phyloP scores from a whole-genome alignment of 768 basidiomycete species.

The Zangia roseola region DNA sequence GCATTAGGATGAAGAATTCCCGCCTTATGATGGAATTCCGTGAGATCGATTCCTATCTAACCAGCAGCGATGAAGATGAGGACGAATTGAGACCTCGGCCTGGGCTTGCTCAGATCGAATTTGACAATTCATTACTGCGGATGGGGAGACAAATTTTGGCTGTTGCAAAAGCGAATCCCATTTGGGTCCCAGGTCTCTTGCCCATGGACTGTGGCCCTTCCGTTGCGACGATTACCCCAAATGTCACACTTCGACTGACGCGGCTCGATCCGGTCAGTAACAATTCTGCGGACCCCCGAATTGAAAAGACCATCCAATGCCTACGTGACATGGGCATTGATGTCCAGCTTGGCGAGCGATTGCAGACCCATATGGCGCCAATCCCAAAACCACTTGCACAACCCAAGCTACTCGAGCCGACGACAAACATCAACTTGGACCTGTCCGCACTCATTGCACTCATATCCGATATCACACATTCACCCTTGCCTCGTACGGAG shows the following conservation, averaged over 20 bases:
- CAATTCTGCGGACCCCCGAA: slow-evolving; percentile 49
- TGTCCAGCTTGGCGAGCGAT: slow-evolving; percentile 63
- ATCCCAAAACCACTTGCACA: background rate
- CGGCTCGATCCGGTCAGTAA: slow-evolving; percentile 51
- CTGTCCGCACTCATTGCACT: slow-evolving; percentile 83
- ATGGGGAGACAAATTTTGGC: slow-evolving; percentile 67
- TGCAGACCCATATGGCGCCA: slow-evolving; percentile 11
- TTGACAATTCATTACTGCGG: slow-evolving; percentile 72
- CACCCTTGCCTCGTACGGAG: slow-evolving; percentile 53
- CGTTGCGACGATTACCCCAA: slow-evolving; percentile 36
- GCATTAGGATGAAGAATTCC: slow-evolving; percentile 68
- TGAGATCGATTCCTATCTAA: slow-evolving; percentile 81
- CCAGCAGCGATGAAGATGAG: slow-evolving; percentile 40
- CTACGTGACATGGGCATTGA: slow-evolving; percentile 63
- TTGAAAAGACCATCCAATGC: slow-evolving; percentile 53
- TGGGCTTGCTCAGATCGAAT: slow-evolving; percentile 46
- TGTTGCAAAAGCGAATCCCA: slow-evolving; percentile 59
- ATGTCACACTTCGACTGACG: slow-evolving; percentile 64
- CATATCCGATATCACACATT: slow-evolving; percentile 79
- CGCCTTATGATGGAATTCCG: slow-evolving; percentile 78
- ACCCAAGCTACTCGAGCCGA: slow-evolving; percentile 41
- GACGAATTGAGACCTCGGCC: slow-evolving; percentile 46
- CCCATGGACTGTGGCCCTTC: slow-evolving; percentile 12
- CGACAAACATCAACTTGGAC: slow-evolving; percentile 71
- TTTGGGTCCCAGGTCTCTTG: slow-evolving; percentile 27